Conservation (phyloP, 148 eudicot species). For the Chenopodium formosanum region DNA sequence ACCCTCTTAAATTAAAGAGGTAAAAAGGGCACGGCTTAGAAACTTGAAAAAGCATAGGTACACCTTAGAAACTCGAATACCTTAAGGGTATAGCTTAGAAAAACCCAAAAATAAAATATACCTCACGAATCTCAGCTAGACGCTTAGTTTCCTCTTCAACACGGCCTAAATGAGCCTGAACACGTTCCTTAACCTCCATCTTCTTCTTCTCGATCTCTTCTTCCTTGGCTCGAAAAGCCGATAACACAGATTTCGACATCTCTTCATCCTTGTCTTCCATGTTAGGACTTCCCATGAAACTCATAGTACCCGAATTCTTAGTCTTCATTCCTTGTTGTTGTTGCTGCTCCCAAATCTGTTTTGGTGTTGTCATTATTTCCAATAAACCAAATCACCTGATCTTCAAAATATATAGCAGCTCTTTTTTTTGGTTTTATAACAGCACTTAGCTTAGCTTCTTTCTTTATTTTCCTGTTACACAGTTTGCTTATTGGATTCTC, state of each 20-base stretch:
- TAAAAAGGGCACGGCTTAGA: too few species aligned
- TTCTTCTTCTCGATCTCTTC: slow-evolving; percentile 93
- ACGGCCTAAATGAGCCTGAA: slow-evolving; percentile 76
- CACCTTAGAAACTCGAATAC: too few species aligned
- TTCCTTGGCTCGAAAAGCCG: slow-evolving; percentile 74
- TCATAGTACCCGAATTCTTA: slow-evolving; percentile 56
- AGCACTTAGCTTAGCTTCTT: not conserved
- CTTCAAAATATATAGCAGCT: not conserved
- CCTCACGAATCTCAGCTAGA: slow-evolving; percentile 87
- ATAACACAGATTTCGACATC: slow-evolving; percentile 55
- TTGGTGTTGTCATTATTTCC: slow-evolving; percentile 39
- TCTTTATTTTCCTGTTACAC: not conserved
- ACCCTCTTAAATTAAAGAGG: too few species aligned
- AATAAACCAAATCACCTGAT: not conserved
- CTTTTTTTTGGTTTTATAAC: not conserved
- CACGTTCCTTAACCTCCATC: slow-evolving; percentile 57
- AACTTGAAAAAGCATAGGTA: too few species aligned
- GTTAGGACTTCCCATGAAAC: slow-evolving; percentile 38
- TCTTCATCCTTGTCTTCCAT: slow-evolving; percentile 70
- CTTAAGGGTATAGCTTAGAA: too few species aligned
- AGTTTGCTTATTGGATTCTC: slow-evolving; percentile 33
- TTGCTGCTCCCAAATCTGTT: slow-evolving; percentile 45
- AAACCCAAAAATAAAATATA: slow-evolving; percentile 5
- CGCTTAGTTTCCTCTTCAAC: slow-evolving; percentile 82
- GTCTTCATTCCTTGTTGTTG: slow-evolving; percentile 33